Conservation (phyloP, 139 green algal species). For the Closterium sp. region DNA sequence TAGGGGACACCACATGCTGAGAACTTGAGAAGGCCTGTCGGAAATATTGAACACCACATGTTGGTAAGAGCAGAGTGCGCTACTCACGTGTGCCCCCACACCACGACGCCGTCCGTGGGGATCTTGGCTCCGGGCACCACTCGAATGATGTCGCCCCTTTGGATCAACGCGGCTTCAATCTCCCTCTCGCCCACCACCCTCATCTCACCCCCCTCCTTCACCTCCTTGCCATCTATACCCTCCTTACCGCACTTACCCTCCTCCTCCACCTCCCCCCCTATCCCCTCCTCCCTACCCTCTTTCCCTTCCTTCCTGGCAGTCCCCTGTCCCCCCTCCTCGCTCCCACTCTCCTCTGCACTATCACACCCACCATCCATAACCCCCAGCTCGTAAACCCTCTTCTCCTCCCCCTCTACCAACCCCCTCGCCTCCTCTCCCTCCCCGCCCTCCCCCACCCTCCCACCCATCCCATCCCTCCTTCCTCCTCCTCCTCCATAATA, state of each 20-base stretch:
- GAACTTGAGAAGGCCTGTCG: too few species aligned
- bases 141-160: conserved; percentile 84
- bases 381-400: too few species aligned
- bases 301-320: neutral
- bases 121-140: conserved; percentile 57
- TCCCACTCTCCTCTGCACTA: too few species aligned
- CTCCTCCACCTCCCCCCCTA: neutral
- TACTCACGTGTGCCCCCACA: conserved; percentile 63
- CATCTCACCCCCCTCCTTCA: neutral
- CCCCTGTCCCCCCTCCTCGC: too few species aligned
- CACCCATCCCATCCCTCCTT: too few species aligned
- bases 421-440: too few species aligned
- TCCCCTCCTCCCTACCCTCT: neutral
- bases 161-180: conserved; percentile 68
- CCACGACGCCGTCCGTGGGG: conserved; percentile 84
- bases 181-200: conserved; percentile 52
- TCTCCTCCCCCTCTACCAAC: neutral
- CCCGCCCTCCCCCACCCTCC: too few species aligned
- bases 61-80: too few species aligned
- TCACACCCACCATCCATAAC: too few species aligned
- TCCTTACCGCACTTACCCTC: neutral
- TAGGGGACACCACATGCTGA: too few species aligned
- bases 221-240: neutral
- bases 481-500: too few species aligned
- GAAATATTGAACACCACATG: too few species aligned